Evolutionary conservation across 495 filamentous ascomycete species (phyloP).

Genomic region (Hamigera avellanea): DNA sequence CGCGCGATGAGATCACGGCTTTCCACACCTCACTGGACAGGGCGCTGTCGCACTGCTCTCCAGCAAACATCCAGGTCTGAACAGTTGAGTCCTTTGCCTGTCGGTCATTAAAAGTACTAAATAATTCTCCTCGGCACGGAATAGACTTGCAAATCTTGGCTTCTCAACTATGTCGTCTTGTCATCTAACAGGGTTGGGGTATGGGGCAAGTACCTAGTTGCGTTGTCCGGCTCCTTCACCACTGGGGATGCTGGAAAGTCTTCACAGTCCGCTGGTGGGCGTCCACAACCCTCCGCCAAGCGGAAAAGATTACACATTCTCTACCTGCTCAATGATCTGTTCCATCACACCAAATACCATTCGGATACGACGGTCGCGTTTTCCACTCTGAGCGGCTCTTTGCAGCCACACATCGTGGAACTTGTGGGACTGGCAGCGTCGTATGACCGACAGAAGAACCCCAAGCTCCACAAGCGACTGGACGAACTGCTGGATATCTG

Average conservation of each 20-base stretch:
- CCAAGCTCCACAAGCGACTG: slow-evolving; percentile 57
- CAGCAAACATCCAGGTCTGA: slow-evolving; percentile 93
- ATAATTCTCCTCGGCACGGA: slow-evolving; percentile 33
- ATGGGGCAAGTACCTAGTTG: slow-evolving; percentile 66
- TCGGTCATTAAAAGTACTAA: slow-evolving; percentile 40
- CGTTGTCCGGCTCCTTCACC: slow-evolving; percentile 50
- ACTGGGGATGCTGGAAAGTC: slow-evolving; percentile 2
- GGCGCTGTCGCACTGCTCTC: slow-evolving; percentile 62
- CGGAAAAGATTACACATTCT: slow-evolving; percentile 66
- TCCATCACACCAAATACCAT: slow-evolving; percentile 68
- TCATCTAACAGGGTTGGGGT: slow-evolving; percentile 55
- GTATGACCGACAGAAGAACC: slow-evolving; percentile 42
- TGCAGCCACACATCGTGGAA: slow-evolving; percentile 49
- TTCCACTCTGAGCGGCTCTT: slow-evolving; percentile 42
- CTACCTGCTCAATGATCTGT: slow-evolving; percentile 71
- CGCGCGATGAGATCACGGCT: slow-evolving; percentile 58
- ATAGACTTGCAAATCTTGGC: slow-evolving; percentile 84
- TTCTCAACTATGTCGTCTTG: slow-evolving; percentile 55
- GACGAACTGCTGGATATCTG: slow-evolving; percentile 60
- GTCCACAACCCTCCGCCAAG: slow-evolving; percentile 41
- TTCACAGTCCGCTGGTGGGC: slow-evolving; percentile 7
- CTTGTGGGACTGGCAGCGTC: slow-evolving; percentile 51
- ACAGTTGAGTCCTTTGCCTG: slow-evolving; percentile 19
- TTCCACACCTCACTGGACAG: slow-evolving; percentile 60
- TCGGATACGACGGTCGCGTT: slow-evolving; percentile 26